Evolutionary conservation across 352 stramenopile genomes (phyloP), one percentile per base, ranked within the genome.

Genomic region (Lagenidium giganteum): DNA sequence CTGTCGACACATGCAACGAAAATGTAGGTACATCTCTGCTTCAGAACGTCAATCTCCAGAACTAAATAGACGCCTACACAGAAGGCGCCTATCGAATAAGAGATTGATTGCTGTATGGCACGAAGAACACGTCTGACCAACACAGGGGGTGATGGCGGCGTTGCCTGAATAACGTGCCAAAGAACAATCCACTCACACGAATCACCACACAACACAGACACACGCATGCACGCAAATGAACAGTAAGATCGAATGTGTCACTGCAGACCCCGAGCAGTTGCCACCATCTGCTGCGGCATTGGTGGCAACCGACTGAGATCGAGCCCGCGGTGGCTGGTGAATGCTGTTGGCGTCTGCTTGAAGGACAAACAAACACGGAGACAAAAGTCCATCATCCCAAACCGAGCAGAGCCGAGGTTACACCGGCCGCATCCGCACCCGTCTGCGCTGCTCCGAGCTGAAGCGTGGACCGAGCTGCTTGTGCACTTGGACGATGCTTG

Each of bases 301-400:
- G n/a, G n/a, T n/a, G n/a, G n/a, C n/a, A n/a, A n/a, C n/a, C n/a
- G n/a, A n/a, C n/a, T n/a, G n/a, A n/a, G n/a, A n/a, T n/a, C n/a
- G n/a, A n/a, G n/a, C n/a, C n/a, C n/a, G n/a, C n/a, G n/a, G n/a
- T n/a, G n/a, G n/a, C n/a, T n/a, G n/a, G n/a, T 25, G 23, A 43
- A 43, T 23, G 18, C 26, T 70, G 43, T 70, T 7, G 56, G 61
- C 61, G 54, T 41, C 40, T 63, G 61, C 61, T 51, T 70, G 61
- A 70, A 70, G 61, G 61, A 70, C 52, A 31, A 34, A 56, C 50
- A 41, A 50, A 52, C 55, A 70, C 46, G 23, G 53, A 54, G 43
- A 20, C 16, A 17, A 54, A 34, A 51, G 36, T 42, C 51, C 40
- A 62, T 42, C 43, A 54, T 70, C 61, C 61, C 61, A 70, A 70